Conservation (phyloP, 768 basidiomycete genomes). For the Tulasnella sp. region DNA sequence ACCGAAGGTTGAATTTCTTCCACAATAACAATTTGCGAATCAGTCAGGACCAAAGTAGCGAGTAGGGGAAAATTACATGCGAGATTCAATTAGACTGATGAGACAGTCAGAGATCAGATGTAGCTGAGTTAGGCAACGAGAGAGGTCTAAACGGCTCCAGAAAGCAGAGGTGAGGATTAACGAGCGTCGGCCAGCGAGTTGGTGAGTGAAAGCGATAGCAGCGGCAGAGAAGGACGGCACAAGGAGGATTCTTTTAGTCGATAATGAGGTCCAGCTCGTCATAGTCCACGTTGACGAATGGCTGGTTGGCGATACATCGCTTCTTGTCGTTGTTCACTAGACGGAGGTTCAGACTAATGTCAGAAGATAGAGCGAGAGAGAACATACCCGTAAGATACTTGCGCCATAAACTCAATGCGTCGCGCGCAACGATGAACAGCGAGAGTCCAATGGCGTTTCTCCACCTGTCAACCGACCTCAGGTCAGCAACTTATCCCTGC, state of each 20-base stretch:
- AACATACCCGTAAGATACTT: conserved; percentile 16
- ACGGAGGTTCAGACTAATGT: background rate
- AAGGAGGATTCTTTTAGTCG: background rate
- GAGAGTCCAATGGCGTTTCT: conserved; percentile 24
- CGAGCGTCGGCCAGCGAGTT: background rate
- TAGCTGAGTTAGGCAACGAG: background rate
- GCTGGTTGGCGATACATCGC: conserved; percentile 2
- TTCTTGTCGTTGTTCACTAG: conserved; percentile 17
- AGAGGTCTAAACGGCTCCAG: background rate
- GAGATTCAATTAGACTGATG: background rate
- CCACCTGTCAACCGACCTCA: conserved; percentile 15
- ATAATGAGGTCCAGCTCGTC: conserved; percentile 28
- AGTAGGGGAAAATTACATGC: background rate
- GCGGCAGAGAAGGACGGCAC: no score
- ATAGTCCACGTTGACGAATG: conserved; percentile 28
- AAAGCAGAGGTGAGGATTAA: background rate
- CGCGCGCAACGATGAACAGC: conserved; percentile 21
- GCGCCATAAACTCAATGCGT: conserved; percentile 11
- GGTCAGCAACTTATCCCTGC: background rate
- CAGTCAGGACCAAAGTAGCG: background rate
- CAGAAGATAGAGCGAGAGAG: background rate
- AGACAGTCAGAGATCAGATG: background rate
- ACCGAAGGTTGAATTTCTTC: background rate
- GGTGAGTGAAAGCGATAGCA: background rate
- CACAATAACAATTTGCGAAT: background rate